Evolutionary conservation across 352 stramenopile genomes (phyloP), one percentile per base, ranked within the genome.

Genomic region (Pelagophyceae sp.): DNA sequence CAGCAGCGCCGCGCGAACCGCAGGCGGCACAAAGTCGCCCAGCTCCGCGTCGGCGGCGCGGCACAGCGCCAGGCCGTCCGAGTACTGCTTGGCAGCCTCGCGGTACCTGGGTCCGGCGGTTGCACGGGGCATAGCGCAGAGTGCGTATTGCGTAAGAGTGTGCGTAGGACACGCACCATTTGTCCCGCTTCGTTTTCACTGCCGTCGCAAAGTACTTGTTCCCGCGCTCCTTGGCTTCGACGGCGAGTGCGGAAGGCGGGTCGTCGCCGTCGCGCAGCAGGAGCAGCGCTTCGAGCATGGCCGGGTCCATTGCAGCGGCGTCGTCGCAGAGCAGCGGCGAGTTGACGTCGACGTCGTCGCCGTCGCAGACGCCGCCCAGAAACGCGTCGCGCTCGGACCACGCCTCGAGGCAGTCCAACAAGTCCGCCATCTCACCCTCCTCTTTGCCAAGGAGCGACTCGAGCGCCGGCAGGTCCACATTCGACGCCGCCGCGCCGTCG

Each of bases 191-290:
- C 45, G 11, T 67, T 33, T 31, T 15, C 15, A 58, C 35, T 3
- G 67, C 67, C 67, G 17, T 31, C 31, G 19, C 11, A 37, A 60
- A 74, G 25, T 74, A 37, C 35, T 31, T 37, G 38, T 74, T 74
- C 15, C 67, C 67, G 11, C 67, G 33, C 2, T 74, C 38, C 38
- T 74, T 74, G 33, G 67, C 67, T 23, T 2, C 67, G 67, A 17
- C 67, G 33, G 67, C 67, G 6, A 74, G 67, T 2, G 2, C 67
- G 15, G 35, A 31, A 0, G 67, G 35, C 11, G 67, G 33, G 15
- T 74, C 67, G 67, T 33, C 67, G 35, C 67, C 67, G 67, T 74
- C 67, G 2, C 67, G 33, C 35, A 74, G 67, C 67, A 60, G 67
- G 35, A 58, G 51, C 67, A 74, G 29, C 5, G 33, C 67, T 37